phyloP scores from a whole-genome alignment of 352 stramenopile genomes.

The Globisporangium heterothallicum region DNA sequence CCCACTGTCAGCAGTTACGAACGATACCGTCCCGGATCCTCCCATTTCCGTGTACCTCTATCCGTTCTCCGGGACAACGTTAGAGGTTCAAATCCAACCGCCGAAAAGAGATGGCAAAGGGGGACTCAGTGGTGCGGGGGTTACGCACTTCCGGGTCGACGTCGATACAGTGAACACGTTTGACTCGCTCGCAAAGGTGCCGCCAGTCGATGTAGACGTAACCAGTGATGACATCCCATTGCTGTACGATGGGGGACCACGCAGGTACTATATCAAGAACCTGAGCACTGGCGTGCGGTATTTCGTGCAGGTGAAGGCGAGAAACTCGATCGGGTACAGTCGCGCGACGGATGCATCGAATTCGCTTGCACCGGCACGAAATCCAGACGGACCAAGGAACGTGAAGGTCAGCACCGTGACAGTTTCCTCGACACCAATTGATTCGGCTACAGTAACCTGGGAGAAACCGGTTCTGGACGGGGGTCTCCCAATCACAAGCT shows the following conservation, averaged over 20 bases:
- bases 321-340: conserved; percentile 64
- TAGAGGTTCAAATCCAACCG: conserved; percentile 77
- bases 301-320: conserved; percentile 82
- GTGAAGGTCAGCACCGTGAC: conserved; percentile 59
- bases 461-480: conserved; percentile 50
- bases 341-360: conserved; percentile 55
- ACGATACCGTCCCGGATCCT: conserved; percentile 78
- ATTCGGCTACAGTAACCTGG: conserved; percentile 63
- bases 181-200: conserved; percentile 40
- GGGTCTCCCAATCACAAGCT: conserved; percentile 62
- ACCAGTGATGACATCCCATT: conserved; percentile 24
- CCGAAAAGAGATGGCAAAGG: conserved; percentile 61
- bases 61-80: conserved; percentile 45
- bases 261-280: conserved; percentile 62
- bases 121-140: conserved; percentile 28
- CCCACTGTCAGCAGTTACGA: conserved; percentile 57
- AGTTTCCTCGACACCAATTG: conserved; percentile 39
- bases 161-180: conserved; percentile 73
- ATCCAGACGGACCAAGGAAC: conserved; percentile 38
- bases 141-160: conserved; percentile 62
- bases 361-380: conserved; percentile 44
- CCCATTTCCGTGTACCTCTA: conserved; percentile 53
- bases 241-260: conserved; percentile 57
- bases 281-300: conserved; percentile 74
- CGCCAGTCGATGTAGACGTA: conserved; percentile 33